Evolutionary conservation across 2,329 filamentous ascomycete species (phyloP), one percentile per base, ranked within the genome.

Genomic region (Teratosphaeria nubilosa): DNA sequence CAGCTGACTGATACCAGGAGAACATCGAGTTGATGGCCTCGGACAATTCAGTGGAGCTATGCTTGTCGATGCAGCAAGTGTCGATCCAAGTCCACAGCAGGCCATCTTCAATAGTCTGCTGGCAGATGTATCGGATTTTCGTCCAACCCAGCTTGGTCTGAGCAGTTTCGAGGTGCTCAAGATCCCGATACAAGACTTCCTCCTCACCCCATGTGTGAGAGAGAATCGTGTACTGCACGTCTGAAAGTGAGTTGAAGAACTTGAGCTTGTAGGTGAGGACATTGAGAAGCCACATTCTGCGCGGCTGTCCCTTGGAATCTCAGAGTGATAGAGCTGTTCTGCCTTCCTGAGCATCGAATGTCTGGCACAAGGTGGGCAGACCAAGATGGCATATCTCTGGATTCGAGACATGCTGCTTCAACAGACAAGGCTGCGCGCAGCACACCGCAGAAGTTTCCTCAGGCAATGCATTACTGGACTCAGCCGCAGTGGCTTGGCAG

Each of bases 51-150:
- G 57, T 51, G 34, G 54, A 61, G 37, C 55, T 65, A 5, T 25
- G 59, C 53, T 64, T 64, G 53, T 66, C 60, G 24, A 66, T 66
- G 55, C 64, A 65, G 57, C 64, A 66, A 7, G 64, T 65, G 52
- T 66, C 51, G 13, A 52, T 31, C 51, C 51, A 52, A n/a, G 51
- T 16, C 24, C 30, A 52, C 14, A 9, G 14, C 7, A 52, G 51
- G 51, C 51, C 51, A 31, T 52, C 51, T 9, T 52, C 2, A 5
- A 52, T 24, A 10, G 22, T 52, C 22, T 52, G 51, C 24, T 27
- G 24, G 30, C 51, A 51, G 9, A 52, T 52, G 30, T 25, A 52
- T 16, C 25, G 9, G 10, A 52, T 16, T 24, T 52, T 52, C 9
- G 11, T 27, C 24, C 24, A 25, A 13, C 51, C 51, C 14, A 13